phyloP scores from a whole-genome alignment of 345 rosid genomes.

The Raphanus sativus region DNA sequence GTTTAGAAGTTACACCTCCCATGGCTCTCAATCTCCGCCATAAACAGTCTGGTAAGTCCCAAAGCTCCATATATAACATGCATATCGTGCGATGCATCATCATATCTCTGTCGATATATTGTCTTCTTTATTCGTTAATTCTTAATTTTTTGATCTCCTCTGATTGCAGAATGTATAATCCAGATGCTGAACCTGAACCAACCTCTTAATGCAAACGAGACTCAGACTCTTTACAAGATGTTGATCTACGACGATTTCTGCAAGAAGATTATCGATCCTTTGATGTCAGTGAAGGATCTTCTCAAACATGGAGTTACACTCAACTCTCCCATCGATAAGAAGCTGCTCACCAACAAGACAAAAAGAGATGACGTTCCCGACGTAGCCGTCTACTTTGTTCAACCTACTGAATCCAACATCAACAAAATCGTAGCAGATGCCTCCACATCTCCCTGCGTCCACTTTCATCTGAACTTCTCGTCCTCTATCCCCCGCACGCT shows the following conservation, averaged over 20 bases:
- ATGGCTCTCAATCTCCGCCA: neutral
- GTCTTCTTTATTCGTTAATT: too few species aligned
- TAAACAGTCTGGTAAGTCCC: neutral
- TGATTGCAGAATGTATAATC: neutral
- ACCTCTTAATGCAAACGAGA: neutral
- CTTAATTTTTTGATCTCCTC: neutral
- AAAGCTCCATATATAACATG: neutral
- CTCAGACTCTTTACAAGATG: neutral
- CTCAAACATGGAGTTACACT: neutral
- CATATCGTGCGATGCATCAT: neutral
- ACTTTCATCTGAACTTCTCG: neutral
- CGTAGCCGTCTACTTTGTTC: neutral
- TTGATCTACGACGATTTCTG: neutral
- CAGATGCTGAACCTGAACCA: neutral
- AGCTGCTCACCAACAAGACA: neutral
- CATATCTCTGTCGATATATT: neutral
- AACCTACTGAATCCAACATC: neutral
- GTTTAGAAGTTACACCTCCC: neutral
- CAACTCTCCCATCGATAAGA: neutral
- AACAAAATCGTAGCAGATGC: neutral
- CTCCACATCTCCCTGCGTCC: neutral
- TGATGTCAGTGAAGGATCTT: neutral
- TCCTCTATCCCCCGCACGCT: neutral
- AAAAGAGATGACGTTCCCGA: neutral
- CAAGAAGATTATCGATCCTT: neutral